Base-by-base conservation (phyloP, 2,329 filamentous ascomycete species). In the Aspergillus candidus region DNA sequence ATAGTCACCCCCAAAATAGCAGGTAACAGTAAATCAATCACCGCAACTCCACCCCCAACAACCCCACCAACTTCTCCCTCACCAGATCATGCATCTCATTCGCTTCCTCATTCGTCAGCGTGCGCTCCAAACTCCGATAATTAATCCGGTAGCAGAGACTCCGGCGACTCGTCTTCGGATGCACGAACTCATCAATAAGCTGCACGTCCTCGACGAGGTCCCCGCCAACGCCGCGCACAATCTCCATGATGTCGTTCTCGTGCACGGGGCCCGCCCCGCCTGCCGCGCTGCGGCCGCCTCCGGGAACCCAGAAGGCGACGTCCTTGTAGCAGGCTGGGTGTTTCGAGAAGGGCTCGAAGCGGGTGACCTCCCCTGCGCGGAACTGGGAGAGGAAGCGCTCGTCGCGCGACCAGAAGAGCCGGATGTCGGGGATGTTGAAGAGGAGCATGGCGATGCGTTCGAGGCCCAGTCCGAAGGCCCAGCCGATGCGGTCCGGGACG, bases 401-500 rank as follows among this genome's bases (percentile, higher is more conserved):
- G 64, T 98, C 93, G 43, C 75, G 73, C 29, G 87, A 94, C 93
- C 93, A 98, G 72, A 98, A 97, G 4, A 97, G 80, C 11, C 93
- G 84, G 55, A 98, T 98, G 62, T 98, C 93, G 0, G 90, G 88
- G 47, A 98, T 94, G 47, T 87, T 84, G 73, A 96, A 98, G 17
- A 98, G 79, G 31, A 98, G 79, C 93, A 98, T 98, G 48, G 93
- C 91, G 51, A 98, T 91, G 49, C 93, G 82, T 67, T 98, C 93
- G 22, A 98, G 78, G 2, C 93, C 93, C 13, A 97, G 75, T 31
- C 93, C 93, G 68, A 97, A 98, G 1, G 93, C 93, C 93, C 93
- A 98, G 4, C 90, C 91, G 3, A 94, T 68, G 59, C 87, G 82
- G 43, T 79, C 72, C 3, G 86, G 81, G 36, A 88, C 81, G 39